Evolutionary conservation across 2,329 filamentous ascomycete genomes (phyloP), one percentile per base, ranked within the genome.

Genomic region (Xylaria sp.): DNA sequence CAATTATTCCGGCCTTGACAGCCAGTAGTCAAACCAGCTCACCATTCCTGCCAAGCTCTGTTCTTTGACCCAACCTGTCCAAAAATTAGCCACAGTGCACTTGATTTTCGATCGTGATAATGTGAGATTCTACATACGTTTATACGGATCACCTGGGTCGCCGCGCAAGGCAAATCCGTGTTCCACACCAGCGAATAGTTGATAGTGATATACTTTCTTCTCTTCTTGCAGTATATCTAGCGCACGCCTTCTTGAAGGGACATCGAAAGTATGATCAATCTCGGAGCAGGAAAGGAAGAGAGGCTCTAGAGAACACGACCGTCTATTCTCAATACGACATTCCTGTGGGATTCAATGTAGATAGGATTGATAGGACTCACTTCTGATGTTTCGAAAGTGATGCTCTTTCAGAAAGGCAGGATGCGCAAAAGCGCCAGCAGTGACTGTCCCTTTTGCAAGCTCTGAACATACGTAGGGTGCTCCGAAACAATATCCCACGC

Each of bases 131-230:
- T 54, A 71, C 78, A 74, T 62, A 80, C 81, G 73, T 71, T 83
- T 75, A 69, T 83, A 84, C 2, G 78, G 78, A 41, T 84, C 78
- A 13, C 82, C 74, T 51, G 80, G 74, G 73, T 92, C 87, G 2
- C 82, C 85, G 61, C 89, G 84, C 9, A 90, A 84, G 8, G 88
- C 88, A 75, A 92, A 92, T 0, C 90, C 89, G 76, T 92, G 90
- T 68, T 83, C 79, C 18, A 91, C 87, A 46, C 85, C 85, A 28
- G 84, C 84, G 81, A 89, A 92, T 23, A 92, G 80, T 76, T 86
- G 89, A 71, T 91, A 82, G 74, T 92, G 89, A 78, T 89, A 92
- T 1, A 85, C 71, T 71, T 82, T 83, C 49, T 79, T 76, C 33
- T 77, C 75, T 28, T 76, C 76, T 52, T 80, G 78, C 58, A 86